Conservation (phyloP, 768 basidiomycete species). For the Leccinum imitatum region DNA sequence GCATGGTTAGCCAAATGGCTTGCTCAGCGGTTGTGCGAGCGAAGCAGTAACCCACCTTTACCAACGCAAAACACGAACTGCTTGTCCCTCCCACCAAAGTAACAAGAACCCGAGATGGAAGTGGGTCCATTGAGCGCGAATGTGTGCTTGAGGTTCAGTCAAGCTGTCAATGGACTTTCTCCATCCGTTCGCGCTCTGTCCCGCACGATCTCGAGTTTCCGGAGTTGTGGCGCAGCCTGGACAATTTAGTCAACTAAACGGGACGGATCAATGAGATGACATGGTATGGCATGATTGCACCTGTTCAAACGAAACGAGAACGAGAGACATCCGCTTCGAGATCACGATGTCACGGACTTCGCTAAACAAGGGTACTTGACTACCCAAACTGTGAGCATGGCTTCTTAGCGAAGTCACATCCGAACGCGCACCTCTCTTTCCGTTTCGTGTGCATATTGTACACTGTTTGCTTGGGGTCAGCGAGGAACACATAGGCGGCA, state of each 20-base stretch:
- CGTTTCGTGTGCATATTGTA: constrained; percentile 47
- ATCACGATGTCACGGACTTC: constrained; percentile 53
- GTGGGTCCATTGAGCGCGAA: constrained; percentile 62
- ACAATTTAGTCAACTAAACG: neutral
- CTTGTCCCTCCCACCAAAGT: constrained; percentile 79
- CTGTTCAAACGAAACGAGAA: constrained; percentile 39
- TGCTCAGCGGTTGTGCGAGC: neutral
- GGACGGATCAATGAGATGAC: neutral
- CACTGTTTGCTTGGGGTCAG: constrained; percentile 31
- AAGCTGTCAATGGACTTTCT: constrained; percentile 14
- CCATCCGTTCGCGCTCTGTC: constrained; percentile 41
- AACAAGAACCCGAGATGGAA: constrained; percentile 76
- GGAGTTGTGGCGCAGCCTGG: constrained; percentile 71
- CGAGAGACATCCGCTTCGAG: constrained; percentile 41
- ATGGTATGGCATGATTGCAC: constrained; percentile 3
- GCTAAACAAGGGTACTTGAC: constrained; percentile 52
- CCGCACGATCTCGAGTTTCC: constrained; percentile 65
- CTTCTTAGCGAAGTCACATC: neutral
- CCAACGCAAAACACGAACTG: constrained; percentile 79
- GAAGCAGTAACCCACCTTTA: constrained; percentile 51
- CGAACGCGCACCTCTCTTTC: constrained; percentile 44
- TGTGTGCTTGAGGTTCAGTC: constrained; percentile 52
- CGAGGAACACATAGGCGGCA: neutral
- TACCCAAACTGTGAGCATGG: constrained; percentile 15
- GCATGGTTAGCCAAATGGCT: neutral